A percentile compares a stretch with the other conserved stretches of the same genome.
These are phyloP conservation scores for Candida argentea DNA, from an alignment of 805 yeast species.

Conservation along the genomic window DNA sequence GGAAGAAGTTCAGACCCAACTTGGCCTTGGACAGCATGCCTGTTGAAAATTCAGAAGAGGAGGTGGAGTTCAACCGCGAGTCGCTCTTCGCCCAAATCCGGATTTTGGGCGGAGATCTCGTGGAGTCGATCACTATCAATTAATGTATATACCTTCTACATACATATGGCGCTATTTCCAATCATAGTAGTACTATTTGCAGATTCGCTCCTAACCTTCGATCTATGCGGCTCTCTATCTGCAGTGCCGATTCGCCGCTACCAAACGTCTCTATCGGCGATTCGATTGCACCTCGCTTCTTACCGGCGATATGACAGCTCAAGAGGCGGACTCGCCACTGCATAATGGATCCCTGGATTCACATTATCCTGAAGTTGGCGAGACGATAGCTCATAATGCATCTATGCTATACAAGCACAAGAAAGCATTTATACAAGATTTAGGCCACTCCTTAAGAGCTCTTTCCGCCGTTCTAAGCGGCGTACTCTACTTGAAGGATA, in stretches of 20 bases:
- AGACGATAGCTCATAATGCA: slow-evolving; percentile 31
- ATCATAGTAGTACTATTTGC: slow-evolving; percentile 1
- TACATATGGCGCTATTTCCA: slow-evolving; percentile 3
- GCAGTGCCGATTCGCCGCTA: neutral
- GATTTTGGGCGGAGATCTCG: slow-evolving; percentile 58
- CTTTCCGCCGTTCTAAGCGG: slow-evolving; percentile 27
- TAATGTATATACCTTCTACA: slow-evolving; percentile 4
- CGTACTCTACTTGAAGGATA: slow-evolving; percentile 31
- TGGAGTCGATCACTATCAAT: slow-evolving; percentile 28
- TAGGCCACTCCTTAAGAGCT: slow-evolving; percentile 22
- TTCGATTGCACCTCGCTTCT: too few relatives aligned
- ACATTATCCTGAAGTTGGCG: slow-evolving; percentile 25
- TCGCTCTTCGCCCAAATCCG: slow-evolving; percentile 68
- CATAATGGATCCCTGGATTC: slow-evolving; percentile 19
- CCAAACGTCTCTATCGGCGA: neutral
- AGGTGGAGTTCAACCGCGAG: slow-evolving; percentile 56
- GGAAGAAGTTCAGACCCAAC: slow-evolving; percentile 69
- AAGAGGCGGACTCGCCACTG: too few relatives aligned
- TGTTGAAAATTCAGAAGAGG: slow-evolving; percentile 34
- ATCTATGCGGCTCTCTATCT: neutral
- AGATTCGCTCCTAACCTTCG: neutral
- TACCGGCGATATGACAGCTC: too few relatives aligned
- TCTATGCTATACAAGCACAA: slow-evolving; percentile 32
- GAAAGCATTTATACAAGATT: slow-evolving; percentile 25
- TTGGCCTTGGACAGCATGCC: slow-evolving; percentile 69